Evolutionary conservation across 352 stramenopile species (phyloP).

Genomic region (Elongisporangium prolatum): DNA sequence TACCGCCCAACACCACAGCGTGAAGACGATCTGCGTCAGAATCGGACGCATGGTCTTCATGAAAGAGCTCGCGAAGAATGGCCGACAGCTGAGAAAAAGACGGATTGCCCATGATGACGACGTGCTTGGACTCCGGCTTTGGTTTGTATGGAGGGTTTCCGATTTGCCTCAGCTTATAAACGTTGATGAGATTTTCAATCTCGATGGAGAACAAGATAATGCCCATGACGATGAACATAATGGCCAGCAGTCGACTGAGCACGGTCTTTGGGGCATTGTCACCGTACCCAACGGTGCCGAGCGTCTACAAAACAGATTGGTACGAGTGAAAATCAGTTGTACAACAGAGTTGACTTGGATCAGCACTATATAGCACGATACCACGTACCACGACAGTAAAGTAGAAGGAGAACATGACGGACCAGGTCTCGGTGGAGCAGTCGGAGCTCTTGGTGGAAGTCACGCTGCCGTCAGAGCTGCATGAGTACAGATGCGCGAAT

Average conservation of each 20-base stretch:
- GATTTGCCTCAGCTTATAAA: constrained; percentile 80
- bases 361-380: neutral
- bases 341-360: no score
- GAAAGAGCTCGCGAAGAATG: constrained; percentile 85
- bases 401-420: constrained; percentile 87
- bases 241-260: constrained; percentile 72
- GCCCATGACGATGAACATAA: constrained; percentile 88
- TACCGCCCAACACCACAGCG: constrained; percentile 66
- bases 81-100: constrained; percentile 78
- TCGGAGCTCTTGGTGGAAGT: constrained; percentile 37
- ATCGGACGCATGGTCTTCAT: constrained; percentile 68
- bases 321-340: no score
- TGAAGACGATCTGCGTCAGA: constrained; percentile 44
- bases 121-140: constrained; percentile 61
- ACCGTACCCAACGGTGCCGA: constrained; percentile 85
- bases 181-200: constrained; percentile 83
- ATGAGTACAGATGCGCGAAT: constrained; percentile 80
- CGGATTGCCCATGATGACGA: constrained; percentile 82
- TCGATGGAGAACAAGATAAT: constrained; percentile 88
- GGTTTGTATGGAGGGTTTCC: constrained; percentile 73
- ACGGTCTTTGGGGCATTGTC: constrained; percentile 83
- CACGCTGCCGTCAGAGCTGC: constrained; percentile 42
- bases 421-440: constrained; percentile 70
- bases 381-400: constrained; percentile 80
- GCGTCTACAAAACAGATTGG: constrained; percentile 38